Percentiles rank a stretch among this genome's conserved stretches.
Evolutionary conservation across 305 asterid genomes (phyloP).

Genomic region (Fraxinus baroniana): DNA sequence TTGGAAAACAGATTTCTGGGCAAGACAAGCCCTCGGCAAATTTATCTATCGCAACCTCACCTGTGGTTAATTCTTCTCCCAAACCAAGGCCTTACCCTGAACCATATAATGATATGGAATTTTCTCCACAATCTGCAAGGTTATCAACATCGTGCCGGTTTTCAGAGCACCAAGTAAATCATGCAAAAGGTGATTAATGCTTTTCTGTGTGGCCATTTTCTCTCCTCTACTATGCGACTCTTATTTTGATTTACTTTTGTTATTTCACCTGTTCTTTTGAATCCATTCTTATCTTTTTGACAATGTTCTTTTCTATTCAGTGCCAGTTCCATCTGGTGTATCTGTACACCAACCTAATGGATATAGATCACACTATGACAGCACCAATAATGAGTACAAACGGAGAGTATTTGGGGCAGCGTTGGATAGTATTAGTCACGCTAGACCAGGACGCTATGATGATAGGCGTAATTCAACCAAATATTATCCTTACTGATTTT

Average conservation of each 20-base stretch:
- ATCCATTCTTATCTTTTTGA: constrained; percentile 29
- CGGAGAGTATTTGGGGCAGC: constrained; percentile 67
- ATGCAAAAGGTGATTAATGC: constrained; percentile 53
- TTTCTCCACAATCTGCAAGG: constrained; percentile 47
- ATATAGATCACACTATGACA: constrained; percentile 59
- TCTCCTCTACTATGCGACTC: constrained; percentile 12
- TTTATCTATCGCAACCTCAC: constrained; percentile 30
- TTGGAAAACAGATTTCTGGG: constrained; percentile 72
- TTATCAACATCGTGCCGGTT: constrained; percentile 43
- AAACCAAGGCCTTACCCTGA: constrained; percentile 53
- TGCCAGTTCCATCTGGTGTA: constrained; percentile 55
- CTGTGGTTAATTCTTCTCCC: constrained; percentile 38
- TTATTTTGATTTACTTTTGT: neutral
- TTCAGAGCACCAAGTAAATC: constrained; percentile 43
- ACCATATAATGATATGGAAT: constrained; percentile 40
- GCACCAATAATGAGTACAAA: constrained; percentile 52
- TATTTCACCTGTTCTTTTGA: neutral
- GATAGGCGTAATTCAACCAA: constrained; percentile 41
- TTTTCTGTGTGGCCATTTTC: constrained; percentile 21
- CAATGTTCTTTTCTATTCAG: constrained; percentile 38
- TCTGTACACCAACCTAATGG: constrained; percentile 58
- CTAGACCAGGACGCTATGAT: constrained; percentile 59
- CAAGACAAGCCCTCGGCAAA: constrained; percentile 59
- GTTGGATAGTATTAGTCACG: constrained; percentile 49
- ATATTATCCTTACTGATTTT: constrained; percentile 38